phyloP scores from a whole-genome alignment of 2,329 filamentous ascomycete species.

The Botrytis deweyae region DNA sequence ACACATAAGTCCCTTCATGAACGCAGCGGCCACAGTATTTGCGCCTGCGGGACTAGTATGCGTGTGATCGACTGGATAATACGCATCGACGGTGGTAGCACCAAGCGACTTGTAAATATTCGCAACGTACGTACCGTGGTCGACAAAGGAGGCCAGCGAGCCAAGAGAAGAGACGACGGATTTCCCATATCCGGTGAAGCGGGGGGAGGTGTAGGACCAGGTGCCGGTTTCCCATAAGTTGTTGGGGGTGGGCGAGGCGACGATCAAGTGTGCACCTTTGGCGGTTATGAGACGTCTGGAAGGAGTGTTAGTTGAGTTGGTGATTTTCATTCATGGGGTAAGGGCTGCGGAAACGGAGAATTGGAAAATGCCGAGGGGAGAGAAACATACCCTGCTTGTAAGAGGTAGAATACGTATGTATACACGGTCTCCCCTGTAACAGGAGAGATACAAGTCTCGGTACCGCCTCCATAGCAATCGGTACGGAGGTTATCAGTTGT shows the following conservation, averaged over 20 bases:
- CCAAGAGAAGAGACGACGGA: conserved; percentile 44
- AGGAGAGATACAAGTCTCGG: conserved; percentile 47
- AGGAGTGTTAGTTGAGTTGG: conserved; percentile 22
- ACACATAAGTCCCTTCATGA: conserved; percentile 51
- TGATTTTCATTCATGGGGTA: not conserved
- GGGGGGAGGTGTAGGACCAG: conserved; percentile 47
- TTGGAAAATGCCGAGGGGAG: not conserved
- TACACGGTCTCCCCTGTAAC: conserved; percentile 48
- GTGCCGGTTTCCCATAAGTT: conserved; percentile 60
- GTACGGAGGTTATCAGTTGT: conserved; percentile 60
- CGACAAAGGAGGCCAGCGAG: conserved; percentile 50
- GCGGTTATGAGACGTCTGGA: conserved; percentile 39
- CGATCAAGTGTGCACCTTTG: conserved; percentile 61
- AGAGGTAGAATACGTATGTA: conserved; percentile 36
- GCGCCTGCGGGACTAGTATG: conserved; percentile 58
- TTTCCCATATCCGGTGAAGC: conserved; percentile 58
- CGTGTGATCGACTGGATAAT: conserved; percentile 59
- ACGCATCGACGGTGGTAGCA: conserved; percentile 47
- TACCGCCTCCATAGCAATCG: conserved; percentile 49
- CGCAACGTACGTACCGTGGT: conserved; percentile 56
- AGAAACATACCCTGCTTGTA: conserved; percentile 17
- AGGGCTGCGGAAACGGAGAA: not conserved
- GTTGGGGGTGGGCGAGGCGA: conserved; percentile 61
- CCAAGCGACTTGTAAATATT: conserved; percentile 51
- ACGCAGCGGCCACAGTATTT: conserved; percentile 48